These are phyloP conservation scores for Aplosporella prunicola DNA, from an alignment of 2,329 filamentous ascomycete species.

Conservation along the genomic window DNA sequence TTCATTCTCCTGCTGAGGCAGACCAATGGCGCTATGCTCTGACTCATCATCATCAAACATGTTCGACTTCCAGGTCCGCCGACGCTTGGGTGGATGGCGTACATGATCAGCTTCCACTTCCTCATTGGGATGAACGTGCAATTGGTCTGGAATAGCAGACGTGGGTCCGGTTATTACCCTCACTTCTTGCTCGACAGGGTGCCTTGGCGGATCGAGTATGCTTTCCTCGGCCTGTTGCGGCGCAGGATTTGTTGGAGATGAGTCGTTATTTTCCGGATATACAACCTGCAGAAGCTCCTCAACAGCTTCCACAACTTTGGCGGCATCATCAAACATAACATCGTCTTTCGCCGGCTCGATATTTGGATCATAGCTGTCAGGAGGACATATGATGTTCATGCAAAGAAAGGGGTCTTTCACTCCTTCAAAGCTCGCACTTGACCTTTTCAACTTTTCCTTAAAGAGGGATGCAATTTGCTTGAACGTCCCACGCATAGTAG, in stretches of 20 bases:
- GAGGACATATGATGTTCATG: constrained; percentile 53
- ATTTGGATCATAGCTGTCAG: constrained; percentile 60
- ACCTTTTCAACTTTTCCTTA: constrained; percentile 37
- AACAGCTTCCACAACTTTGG: constrained; percentile 33
- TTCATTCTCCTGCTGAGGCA: constrained; percentile 18
- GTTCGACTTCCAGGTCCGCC: constrained; percentile 23
- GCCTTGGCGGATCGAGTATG: not conserved
- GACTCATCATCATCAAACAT: constrained; percentile 31
- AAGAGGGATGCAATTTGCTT: constrained; percentile 51
- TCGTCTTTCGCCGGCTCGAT: constrained; percentile 64
- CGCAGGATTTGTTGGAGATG: constrained; percentile 13
- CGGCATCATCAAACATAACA: constrained; percentile 55
- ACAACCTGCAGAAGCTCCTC: constrained; percentile 36
- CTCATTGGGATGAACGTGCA: not conserved
- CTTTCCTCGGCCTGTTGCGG: constrained; percentile 3
- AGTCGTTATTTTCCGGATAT: constrained; percentile 20
- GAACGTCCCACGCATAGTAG: constrained; percentile 43
- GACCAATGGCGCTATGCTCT: constrained; percentile 14
- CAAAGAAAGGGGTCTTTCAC: constrained; percentile 51
- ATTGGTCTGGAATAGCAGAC: not conserved
- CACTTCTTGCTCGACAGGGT: not conserved
- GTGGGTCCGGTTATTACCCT: not conserved
- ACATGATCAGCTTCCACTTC: not conserved
- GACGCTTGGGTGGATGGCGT: constrained; percentile 7
- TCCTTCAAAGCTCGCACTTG: constrained; percentile 16